phyloP scores from a whole-genome alignment of 2,329 filamentous ascomycete genomes.

The Stromatinia cepivora region DNA sequence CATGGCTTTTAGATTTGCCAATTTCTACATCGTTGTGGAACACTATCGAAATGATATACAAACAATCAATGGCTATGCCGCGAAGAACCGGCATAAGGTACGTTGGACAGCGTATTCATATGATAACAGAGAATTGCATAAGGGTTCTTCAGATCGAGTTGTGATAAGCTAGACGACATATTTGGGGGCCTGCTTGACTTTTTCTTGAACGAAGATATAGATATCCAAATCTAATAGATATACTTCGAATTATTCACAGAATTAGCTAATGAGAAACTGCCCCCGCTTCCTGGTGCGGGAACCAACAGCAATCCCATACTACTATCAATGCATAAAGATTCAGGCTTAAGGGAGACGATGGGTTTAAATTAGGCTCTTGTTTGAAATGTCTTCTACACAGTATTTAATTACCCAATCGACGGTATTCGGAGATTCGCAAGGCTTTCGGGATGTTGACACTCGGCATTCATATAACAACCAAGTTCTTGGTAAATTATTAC shows the following conservation, averaged over 20 bases:
- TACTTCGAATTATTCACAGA: neutral
- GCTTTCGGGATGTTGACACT: neutral
- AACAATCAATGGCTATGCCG: neutral
- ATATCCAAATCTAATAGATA: neutral
- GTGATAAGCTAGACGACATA: neutral
- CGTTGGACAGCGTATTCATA: neutral
- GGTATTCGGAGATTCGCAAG: constrained; percentile 1
- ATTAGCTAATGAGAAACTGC: neutral
- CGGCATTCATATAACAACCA: neutral
- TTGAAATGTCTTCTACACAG: neutral
- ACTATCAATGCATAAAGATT: neutral
- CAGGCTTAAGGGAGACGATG: neutral
- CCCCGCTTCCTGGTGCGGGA: neutral
- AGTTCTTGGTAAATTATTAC: neutral
- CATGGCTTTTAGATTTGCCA: neutral
- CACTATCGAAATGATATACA: neutral
- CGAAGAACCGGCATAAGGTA: neutral
- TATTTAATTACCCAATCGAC: too few relatives aligned
- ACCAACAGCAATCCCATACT: neutral
- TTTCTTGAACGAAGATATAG: neutral
- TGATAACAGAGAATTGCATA: neutral
- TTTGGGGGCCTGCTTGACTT: neutral
- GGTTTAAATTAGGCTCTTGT: neutral
- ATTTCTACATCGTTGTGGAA: neutral
- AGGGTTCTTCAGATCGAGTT: neutral